Conservation (phyloP, 495 filamentous ascomycete species). For the Talaromyces wortmannii region DNA sequence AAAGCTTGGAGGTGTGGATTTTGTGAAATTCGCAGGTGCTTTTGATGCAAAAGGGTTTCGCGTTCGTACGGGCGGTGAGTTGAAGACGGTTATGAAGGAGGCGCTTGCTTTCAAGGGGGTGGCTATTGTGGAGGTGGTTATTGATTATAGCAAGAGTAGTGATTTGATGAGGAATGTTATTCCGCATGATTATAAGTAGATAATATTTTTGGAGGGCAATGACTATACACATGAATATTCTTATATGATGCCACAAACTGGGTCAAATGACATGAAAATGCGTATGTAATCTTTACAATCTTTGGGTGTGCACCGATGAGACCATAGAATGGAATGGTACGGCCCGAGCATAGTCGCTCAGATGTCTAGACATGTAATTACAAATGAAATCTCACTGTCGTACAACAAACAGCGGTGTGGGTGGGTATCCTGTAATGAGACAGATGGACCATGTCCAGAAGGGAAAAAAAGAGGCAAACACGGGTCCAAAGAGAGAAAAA, state of each 20-base stretch:
- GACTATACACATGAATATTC: no score
- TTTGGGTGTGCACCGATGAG: no score
- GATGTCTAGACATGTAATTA: no score
- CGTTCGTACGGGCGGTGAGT: background rate
- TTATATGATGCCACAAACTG: no score
- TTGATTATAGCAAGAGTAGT: constrained; percentile 2
- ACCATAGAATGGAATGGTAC: no score
- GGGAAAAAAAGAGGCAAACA: background rate
- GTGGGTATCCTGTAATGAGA: constrained; percentile 4
- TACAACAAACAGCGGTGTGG: no score
- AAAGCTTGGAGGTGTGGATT: constrained; percentile 3
- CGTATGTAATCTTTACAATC: no score
- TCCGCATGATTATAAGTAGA: constrained; percentile 4
- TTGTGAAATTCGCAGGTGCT: constrained; percentile 2
- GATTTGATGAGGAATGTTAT: constrained; percentile 6
- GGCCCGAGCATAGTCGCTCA: no score
- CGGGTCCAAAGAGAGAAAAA: background rate
- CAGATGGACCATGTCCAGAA: background rate
- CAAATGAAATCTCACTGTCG: no score
- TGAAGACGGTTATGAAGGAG: constrained; percentile 1
- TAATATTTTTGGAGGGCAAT: background rate
- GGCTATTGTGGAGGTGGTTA: constrained; percentile 3
- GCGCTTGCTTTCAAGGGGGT: constrained; percentile 1
- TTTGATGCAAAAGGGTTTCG: constrained; percentile 4
- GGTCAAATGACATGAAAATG: no score